These are phyloP conservation scores for Albatrellus ellisii DNA, from an alignment of 768 basidiomycete genomes.

Conservation along the genomic window DNA sequence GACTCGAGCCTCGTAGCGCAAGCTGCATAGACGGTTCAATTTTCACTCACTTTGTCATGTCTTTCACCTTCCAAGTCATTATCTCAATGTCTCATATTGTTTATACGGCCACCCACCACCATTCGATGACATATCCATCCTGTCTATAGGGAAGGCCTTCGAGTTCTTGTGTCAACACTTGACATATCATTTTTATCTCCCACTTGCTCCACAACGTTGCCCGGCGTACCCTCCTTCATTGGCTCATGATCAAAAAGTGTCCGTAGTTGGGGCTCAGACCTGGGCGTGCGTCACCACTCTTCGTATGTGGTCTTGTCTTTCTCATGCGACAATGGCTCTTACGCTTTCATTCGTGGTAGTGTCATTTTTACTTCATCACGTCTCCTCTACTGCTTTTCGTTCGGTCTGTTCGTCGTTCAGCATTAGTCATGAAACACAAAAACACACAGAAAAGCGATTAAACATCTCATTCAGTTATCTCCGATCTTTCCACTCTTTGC, in stretches of 20 bases:
- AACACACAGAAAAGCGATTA: slow-evolving; percentile 2
- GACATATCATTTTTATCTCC: slow-evolving; percentile 24
- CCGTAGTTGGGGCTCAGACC: too few species aligned
- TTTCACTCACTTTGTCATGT: slow-evolving; percentile 27
- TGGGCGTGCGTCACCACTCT: too few species aligned
- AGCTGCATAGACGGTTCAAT: slow-evolving; percentile 24
- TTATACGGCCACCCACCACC: slow-evolving; percentile 15
- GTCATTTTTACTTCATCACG: slow-evolving; percentile 3
- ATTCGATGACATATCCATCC: slow-evolving; percentile 50
- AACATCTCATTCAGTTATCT: slow-evolving; percentile 4
- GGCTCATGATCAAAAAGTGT: neutral
- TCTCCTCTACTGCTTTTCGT: slow-evolving; percentile 1
- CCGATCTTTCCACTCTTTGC: slow-evolving; percentile 11
- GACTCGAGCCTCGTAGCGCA: slow-evolving; percentile 17
- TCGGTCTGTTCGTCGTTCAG: neutral
- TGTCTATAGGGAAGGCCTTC: slow-evolving; percentile 32
- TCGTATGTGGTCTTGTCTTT: too few species aligned
- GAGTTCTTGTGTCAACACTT: slow-evolving; percentile 18
- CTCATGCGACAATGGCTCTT: neutral
- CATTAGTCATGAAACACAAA: slow-evolving; percentile 5
- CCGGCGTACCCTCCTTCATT: slow-evolving; percentile 11
- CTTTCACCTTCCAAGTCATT: slow-evolving; percentile 20
- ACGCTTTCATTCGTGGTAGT: neutral
- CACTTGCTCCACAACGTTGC: slow-evolving; percentile 14
- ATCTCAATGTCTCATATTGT: slow-evolving; percentile 16